Conservation (phyloP, 2,329 filamentous ascomycete species). For the Epicoccum nigrum region DNA sequence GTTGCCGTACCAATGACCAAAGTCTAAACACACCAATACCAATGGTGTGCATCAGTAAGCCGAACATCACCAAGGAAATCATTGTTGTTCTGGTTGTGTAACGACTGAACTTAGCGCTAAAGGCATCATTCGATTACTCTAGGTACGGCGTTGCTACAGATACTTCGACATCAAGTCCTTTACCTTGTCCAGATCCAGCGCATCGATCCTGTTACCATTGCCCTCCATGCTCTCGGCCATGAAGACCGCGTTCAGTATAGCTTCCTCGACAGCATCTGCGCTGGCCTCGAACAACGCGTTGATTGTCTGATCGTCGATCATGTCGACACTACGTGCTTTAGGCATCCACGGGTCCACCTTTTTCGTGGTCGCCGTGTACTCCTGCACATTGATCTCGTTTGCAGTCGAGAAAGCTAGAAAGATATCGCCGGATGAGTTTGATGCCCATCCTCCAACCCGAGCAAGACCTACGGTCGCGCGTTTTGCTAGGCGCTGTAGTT, state of each 20-base stretch:
- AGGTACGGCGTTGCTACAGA: slow-evolving; percentile 23
- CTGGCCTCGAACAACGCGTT: slow-evolving; percentile 67
- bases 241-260: slow-evolving; percentile 68
- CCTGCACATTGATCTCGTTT: slow-evolving; percentile 57
- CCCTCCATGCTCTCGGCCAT: slow-evolving; percentile 67
- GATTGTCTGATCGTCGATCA: slow-evolving; percentile 65
- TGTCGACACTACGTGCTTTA: slow-evolving; percentile 54
- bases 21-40: too few species aligned
- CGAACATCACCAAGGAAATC: too few species aligned
- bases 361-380: slow-evolving; percentile 29
- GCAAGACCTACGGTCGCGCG: slow-evolving; percentile 67
- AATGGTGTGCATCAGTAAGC: too few species aligned
- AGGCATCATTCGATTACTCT: too few species aligned
- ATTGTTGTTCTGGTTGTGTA: too few species aligned
- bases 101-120: too few species aligned
- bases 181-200: slow-evolving; percentile 41
- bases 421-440: slow-evolving; percentile 69
- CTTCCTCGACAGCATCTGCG: slow-evolving; percentile 68
- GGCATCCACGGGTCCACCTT: slow-evolving; percentile 45
- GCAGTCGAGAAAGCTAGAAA: slow-evolving; percentile 71
- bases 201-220: slow-evolving; percentile 53
- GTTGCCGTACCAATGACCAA: background rate
- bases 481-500: slow-evolving; percentile 64
- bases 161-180: slow-evolving; percentile 47
- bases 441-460: slow-evolving; percentile 65